phyloP scores from a whole-genome alignment of 2,329 filamentous ascomycete genomes.

The Phoma herbarum region DNA sequence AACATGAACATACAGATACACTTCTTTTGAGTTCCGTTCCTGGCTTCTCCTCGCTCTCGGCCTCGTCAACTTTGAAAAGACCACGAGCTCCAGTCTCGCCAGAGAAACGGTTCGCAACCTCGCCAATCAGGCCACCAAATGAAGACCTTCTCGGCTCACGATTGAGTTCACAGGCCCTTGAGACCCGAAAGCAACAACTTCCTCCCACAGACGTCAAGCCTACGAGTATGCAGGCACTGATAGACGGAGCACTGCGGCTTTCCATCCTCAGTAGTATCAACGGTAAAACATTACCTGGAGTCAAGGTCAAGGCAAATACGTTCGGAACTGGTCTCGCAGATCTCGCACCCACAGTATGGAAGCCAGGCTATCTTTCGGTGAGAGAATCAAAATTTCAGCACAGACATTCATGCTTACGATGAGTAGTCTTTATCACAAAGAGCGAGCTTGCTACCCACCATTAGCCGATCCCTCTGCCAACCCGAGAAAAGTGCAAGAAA shows the following conservation, averaged over 20 bases:
- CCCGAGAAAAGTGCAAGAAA: constrained; percentile 10
- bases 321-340: constrained; percentile 48
- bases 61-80: neutral
- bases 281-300: constrained; percentile 30
- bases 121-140: neutral
- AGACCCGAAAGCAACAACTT: neutral
- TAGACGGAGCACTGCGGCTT: constrained; percentile 50
- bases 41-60: neutral
- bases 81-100: neutral
- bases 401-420: neutral
- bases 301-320: constrained; percentile 46
- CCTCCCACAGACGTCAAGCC: neutral
- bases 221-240: constrained; percentile 28
- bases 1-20: neutral
- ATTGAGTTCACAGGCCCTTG: too few relatives aligned
- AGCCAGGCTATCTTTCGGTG: constrained; percentile 49
- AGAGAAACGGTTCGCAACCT: neutral
- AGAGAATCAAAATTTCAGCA: constrained; percentile 2
- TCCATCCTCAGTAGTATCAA: constrained; percentile 44
- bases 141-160: neutral
- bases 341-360: constrained; percentile 53
- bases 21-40: neutral
- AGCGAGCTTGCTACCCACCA: constrained; percentile 50
- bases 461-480: constrained; percentile 47
- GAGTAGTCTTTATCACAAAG: constrained; percentile 44